Evolutionary conservation across 1,139 yeast species (phyloP).

Genomic region (Protomyces macrosporus): DNA sequence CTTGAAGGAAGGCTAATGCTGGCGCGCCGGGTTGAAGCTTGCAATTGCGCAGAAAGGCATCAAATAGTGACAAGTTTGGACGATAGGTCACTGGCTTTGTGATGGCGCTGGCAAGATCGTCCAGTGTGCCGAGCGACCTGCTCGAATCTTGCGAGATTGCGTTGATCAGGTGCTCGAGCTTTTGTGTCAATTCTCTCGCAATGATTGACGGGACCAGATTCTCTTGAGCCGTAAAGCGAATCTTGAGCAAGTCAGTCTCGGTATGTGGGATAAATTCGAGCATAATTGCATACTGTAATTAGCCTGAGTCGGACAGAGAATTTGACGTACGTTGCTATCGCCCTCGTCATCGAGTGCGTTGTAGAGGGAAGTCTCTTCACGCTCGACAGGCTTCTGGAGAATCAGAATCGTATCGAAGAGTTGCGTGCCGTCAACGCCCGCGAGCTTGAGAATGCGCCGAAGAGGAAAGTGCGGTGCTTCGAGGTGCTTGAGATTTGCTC

Average conservation of each 20-base stretch:
- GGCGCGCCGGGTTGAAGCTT: neutral
- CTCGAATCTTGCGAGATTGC: neutral
- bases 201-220: neutral
- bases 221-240: neutral
- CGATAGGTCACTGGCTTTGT: neutral
- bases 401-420: slow-evolving; percentile 32
- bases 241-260: neutral
- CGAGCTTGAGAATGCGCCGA: slow-evolving; percentile 5
- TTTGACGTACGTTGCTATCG: slow-evolving; percentile 19
- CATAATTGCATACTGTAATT: slow-evolving; percentile 8
- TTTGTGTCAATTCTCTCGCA: neutral
- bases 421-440: neutral
- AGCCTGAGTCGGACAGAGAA: slow-evolving; percentile 5
- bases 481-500: neutral
- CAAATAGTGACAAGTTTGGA: slow-evolving; percentile 17
- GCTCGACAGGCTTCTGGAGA: slow-evolving; percentile 24
- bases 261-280: slow-evolving; percentile 11
- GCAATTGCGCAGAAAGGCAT: slow-evolving; percentile 24
- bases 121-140: neutral
- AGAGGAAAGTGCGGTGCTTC: slow-evolving; percentile 29
- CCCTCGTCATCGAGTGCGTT: slow-evolving; percentile 7
- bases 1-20: slow-evolving; percentile 30
- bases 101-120: neutral
- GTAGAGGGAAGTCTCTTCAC: neutral
- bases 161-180: neutral